These are phyloP conservation scores for Penicillium decumbens DNA, from an alignment of 2,329 filamentous ascomycete species.

Conservation along the genomic window DNA sequence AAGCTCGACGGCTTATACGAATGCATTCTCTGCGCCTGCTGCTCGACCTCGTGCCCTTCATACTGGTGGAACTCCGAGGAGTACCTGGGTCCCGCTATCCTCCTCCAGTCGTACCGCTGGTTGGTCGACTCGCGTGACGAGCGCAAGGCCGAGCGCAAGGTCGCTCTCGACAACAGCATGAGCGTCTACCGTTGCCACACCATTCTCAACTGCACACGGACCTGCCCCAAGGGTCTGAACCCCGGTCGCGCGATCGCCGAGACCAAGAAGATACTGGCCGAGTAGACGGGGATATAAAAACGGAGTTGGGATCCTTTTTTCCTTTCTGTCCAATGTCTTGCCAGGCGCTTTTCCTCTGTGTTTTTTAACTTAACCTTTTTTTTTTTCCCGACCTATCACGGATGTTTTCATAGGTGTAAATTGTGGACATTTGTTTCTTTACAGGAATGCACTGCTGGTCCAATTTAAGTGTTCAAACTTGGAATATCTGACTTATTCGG, in stretches of 20 bases:
- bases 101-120: constrained; percentile 98
- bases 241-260: constrained; percentile 91
- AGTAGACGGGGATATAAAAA: constrained; percentile 28
- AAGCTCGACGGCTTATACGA: constrained; percentile 98
- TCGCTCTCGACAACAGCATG: constrained; percentile 96
- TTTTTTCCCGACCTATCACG: constrained; percentile 14
- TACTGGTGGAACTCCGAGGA: constrained; percentile 99
- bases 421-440: constrained; percentile 24
- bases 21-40: constrained; percentile 99
- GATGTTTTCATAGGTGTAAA: constrained; percentile 30
- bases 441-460: constrained; percentile 24
- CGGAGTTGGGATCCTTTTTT: constrained; percentile 23
- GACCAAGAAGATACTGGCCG: constrained; percentile 95
- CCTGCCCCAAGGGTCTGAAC: constrained; percentile 97
- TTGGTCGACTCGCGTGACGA: constrained; percentile 92
- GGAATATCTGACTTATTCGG: constrained; percentile 4
- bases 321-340: constrained; percentile 22
- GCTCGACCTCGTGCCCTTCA: constrained; percentile 97
- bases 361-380: constrained; percentile 13
- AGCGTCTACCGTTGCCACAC: constrained; percentile 98
- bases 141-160: constrained; percentile 80
- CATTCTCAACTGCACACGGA: constrained; percentile 96
- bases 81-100: constrained; percentile 93
- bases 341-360: constrained; percentile 19
- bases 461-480: constrained; percentile 9